phyloP scores from a whole-genome alignment of 23 red algal species.

The Cyanidiococcus yangmingshanensis region DNA sequence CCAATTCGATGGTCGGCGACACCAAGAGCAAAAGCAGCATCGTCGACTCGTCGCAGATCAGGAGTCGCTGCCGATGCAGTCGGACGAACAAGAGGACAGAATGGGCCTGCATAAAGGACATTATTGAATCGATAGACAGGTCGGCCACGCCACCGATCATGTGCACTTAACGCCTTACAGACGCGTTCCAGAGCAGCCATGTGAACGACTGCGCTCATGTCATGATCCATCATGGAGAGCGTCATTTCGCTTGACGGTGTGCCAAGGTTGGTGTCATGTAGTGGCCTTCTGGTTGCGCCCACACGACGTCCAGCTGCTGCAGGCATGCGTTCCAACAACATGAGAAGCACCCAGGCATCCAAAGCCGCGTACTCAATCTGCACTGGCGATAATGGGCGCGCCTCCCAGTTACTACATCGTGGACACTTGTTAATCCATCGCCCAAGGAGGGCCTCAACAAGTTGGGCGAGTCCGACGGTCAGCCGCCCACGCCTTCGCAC shows the following conservation, averaged over 20 bases:
- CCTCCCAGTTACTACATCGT: slow-evolving; percentile 8
- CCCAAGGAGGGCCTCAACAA: background rate
- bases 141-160: background rate
- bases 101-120: background rate
- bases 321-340: background rate
- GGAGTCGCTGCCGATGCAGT: background rate
- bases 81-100: background rate
- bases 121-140: background rate
- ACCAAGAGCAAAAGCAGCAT: background rate
- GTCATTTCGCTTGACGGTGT: background rate
- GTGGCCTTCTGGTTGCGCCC: background rate
- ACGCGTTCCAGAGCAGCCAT: background rate
- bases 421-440: background rate
- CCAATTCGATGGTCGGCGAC: background rate
- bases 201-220: background rate
- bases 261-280: background rate
- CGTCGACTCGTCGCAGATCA: too few relatives aligned
- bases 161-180: background rate
- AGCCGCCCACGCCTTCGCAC: background rate
- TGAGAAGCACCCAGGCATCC: slow-evolving; percentile 1
- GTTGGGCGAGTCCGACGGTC: background rate
- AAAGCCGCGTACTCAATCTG: slow-evolving; percentile 10
- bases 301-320: background rate
- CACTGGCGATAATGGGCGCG: background rate
- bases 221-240: background rate